Evolutionary conservation across 495 filamentous ascomycete genomes (phyloP).

Genomic region (Aspergillus bridgeri): DNA sequence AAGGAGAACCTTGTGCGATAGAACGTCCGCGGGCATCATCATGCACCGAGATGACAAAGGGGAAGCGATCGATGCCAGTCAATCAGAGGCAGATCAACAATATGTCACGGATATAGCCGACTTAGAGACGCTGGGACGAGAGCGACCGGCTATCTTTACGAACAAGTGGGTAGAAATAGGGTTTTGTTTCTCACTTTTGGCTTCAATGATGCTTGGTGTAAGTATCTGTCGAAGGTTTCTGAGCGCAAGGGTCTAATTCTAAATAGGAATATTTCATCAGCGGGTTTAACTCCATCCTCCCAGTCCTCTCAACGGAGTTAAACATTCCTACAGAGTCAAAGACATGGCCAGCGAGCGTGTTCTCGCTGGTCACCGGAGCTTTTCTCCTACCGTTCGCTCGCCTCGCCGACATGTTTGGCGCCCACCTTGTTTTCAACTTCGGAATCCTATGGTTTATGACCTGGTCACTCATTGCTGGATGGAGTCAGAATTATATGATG

Average conservation of each 20-base stretch:
- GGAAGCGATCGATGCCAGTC: background rate
- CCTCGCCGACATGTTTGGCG: slow-evolving; percentile 11
- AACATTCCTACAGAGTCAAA: slow-evolving; percentile 6
- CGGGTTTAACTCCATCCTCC: slow-evolving; percentile 11
- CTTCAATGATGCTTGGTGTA: slow-evolving; percentile 6
- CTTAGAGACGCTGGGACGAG: slow-evolving; percentile 6
- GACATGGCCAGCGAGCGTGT: slow-evolving; percentile 14
- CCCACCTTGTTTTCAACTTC: slow-evolving; percentile 7
- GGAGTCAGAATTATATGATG: slow-evolving; percentile 7
- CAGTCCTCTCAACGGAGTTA: slow-evolving; percentile 1
- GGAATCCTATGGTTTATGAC: slow-evolving; percentile 9
- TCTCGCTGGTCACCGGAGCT: slow-evolving; percentile 12
- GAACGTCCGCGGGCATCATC: background rate
- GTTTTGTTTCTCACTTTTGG: slow-evolving; percentile 8
- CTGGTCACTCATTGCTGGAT: slow-evolving; percentile 10
- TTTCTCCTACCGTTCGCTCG: slow-evolving; percentile 11
- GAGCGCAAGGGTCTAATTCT: background rate
- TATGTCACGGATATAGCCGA: background rate
- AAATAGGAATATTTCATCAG: slow-evolving; percentile 14
- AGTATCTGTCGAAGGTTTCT: background rate
- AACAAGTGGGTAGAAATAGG: slow-evolving; percentile 6
- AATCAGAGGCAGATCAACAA: background rate
- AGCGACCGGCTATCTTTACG: slow-evolving; percentile 7
- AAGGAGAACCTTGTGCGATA: too few relatives aligned
- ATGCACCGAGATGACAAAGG: background rate